Base-by-base conservation (phyloP, 208 protist species). In the Wallacemonas rigidus region DNA sequence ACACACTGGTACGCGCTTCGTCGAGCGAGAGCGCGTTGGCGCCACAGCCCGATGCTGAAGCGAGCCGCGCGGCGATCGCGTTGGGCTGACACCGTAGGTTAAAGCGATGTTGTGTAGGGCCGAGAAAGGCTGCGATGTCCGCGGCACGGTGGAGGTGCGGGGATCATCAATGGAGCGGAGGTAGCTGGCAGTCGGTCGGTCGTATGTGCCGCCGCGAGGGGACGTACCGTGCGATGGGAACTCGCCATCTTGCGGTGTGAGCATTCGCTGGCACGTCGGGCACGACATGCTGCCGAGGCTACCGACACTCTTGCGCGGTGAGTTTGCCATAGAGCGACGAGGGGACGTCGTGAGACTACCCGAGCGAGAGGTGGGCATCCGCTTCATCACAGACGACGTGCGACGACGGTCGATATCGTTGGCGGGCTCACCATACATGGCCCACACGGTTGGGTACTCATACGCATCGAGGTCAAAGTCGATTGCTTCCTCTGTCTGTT, bases 381-480 rank as follows among this genome's bases (percentile, higher is more conserved):
- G 75, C 57, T 84, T 84, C 79, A 84, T 84, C 38, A 80, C 71
- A 26, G 73, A 71, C 41, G 36, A 65, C 26, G 60, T 65, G 60
- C 60, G 60, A 35, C 60, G 60, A 17, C 44, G 40, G 41, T 54
- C 39, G 15, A 36, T 56, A 50, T 81, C 73, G 69, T 79, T 74
- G 38, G 51, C 40, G 2, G 67, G 48, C 8, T 65, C 72, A 44
- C 70, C 73, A 63, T 89, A 92, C 11, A 92, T 65, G 41, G 74
- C 73, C 87, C 87, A 92, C 48, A 89, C 87, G 41, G 70, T 67
- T 4, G 65, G 74, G 53, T 83, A 89, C 50, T 81, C 72, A 38
- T 80, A 79, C 12, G 9, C 26, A n/a, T 79, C 75, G 53, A 92
- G 65, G 72, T 76, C 62, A 2, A 70, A 35, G 39, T 92, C 83